Conservation (phyloP, 2,329 filamentous ascomycete species). For the Botrytis elliptica region DNA sequence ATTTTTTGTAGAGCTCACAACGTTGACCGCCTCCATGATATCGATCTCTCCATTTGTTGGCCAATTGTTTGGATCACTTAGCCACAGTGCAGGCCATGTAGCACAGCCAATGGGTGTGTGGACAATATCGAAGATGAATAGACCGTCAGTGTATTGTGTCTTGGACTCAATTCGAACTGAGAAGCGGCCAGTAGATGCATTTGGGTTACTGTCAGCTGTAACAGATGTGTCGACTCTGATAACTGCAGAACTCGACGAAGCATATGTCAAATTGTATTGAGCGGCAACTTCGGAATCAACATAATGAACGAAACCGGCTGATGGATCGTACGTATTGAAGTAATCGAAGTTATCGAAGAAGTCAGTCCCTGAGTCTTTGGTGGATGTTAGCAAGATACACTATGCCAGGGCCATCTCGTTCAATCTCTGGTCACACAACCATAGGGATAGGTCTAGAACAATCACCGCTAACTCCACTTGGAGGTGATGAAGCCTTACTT, state of each 20-base stretch:
- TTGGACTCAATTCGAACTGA: constrained; percentile 57
- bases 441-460: neutral
- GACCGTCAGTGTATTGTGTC: constrained; percentile 51
- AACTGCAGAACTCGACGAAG: constrained; percentile 52
- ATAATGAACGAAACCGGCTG: constrained; percentile 48
- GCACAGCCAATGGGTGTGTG: constrained; percentile 59
- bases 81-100: constrained; percentile 60
- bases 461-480: neutral
- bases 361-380: constrained; percentile 38
- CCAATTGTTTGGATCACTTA: constrained; percentile 59
- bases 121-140: constrained; percentile 57
- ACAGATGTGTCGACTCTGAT: constrained; percentile 61
- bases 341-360: constrained; percentile 50
- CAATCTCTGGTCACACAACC: neutral
- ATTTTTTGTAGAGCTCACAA: constrained; percentile 39
- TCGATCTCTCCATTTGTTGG: constrained; percentile 61
- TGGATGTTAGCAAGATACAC: constrained; percentile 8
- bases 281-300: constrained; percentile 35
- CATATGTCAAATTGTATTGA: constrained; percentile 61
- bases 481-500: neutral
- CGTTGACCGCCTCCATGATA: constrained; percentile 52
- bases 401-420: neutral
- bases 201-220: constrained; percentile 51
- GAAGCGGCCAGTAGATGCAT: constrained; percentile 46
- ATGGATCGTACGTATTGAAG: constrained; percentile 46